These are phyloP conservation scores for Stachybotrys echinatus DNA, from an alignment of 2,329 filamentous ascomycete species.

Conservation along the genomic window DNA sequence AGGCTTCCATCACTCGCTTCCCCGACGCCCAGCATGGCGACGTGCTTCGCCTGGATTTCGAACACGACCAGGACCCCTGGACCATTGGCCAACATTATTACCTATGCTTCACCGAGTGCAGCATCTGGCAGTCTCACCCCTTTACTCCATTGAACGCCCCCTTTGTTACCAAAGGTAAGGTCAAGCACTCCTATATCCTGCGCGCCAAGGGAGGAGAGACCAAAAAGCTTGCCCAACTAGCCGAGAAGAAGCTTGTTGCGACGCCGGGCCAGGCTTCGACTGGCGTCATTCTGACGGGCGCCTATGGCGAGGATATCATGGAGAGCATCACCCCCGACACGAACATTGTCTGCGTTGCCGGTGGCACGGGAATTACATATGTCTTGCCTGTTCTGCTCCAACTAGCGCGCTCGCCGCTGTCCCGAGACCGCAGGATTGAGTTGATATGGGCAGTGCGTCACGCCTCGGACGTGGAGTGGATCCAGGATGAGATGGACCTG, in stretches of 20 bases:
- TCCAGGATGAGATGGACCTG: conserved; percentile 48
- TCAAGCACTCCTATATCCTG: conserved; percentile 52
- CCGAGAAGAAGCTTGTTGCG: conserved; percentile 27
- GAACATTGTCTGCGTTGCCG: conserved; percentile 33
- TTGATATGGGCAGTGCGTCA: conserved; percentile 62
- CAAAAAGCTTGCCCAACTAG: conserved; percentile 43
- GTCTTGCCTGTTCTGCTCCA: conserved; percentile 30
- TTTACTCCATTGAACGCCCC: conserved; percentile 60
- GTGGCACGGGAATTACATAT: conserved; percentile 34
- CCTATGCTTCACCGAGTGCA: conserved; percentile 60
- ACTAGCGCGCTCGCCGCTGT: conserved; percentile 35
- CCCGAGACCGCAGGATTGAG: conserved; percentile 42
- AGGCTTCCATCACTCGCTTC: conserved; percentile 42
- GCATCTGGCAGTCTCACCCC: conserved; percentile 68
- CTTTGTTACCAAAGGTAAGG: conserved; percentile 27
- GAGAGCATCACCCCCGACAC: conserved; percentile 33
- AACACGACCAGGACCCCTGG: conserved; percentile 57
- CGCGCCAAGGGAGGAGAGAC: conserved; percentile 57
- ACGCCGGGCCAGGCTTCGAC: conserved; percentile 30
- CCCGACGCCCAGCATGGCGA: conserved; percentile 51
- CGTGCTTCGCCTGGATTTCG: conserved; percentile 61
- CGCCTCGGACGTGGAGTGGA: conserved; percentile 50
- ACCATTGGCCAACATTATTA: conserved; percentile 67
- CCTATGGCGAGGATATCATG: conserved; percentile 52
- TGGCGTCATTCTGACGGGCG: conserved; percentile 55